phyloP scores from a whole-genome alignment of 129 eudicot genomes.

The Flaveria linearis region DNA sequence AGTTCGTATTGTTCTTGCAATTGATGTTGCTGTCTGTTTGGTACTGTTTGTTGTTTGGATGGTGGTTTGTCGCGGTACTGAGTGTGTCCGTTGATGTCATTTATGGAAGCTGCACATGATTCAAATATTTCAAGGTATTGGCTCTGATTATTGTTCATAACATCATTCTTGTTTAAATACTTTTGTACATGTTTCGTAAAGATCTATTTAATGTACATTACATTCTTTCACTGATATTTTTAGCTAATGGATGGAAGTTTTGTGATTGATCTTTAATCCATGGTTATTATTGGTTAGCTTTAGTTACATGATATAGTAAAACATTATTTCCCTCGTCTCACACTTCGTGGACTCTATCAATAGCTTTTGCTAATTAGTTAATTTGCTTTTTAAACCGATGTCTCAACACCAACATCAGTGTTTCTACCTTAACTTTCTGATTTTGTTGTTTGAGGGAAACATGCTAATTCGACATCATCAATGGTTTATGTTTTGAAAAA shows the following conservation, averaged over 20 bases:
- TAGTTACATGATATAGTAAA: neutral
- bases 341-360: neutral
- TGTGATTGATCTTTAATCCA: neutral
- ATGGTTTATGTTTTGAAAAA: too few species aligned
- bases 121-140: conserved; percentile 25
- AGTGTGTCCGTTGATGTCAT: conserved; percentile 45
- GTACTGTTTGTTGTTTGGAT: conserved; percentile 63
- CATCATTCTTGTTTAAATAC: conserved; percentile 30
- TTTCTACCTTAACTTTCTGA: too few species aligned
- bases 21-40: conserved; percentile 66
- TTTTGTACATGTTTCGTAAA: conserved; percentile 31
- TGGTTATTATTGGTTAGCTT: neutral
- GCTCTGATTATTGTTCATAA: conserved; percentile 29
- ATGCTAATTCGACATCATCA: too few species aligned
- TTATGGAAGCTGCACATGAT: conserved; percentile 35
- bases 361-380: too few species aligned
- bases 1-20: conserved; percentile 64
- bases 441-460: too few species aligned
- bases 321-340: neutral
- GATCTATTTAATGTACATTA: conserved; percentile 33
- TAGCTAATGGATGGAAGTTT: neutral
- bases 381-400: too few species aligned
- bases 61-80: conserved; percentile 57
- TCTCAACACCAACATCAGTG: too few species aligned
- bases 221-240: conserved; percentile 8